Conservation (phyloP, 2,329 filamentous ascomycete species). For the Ophiostoma triangulosporum region DNA sequence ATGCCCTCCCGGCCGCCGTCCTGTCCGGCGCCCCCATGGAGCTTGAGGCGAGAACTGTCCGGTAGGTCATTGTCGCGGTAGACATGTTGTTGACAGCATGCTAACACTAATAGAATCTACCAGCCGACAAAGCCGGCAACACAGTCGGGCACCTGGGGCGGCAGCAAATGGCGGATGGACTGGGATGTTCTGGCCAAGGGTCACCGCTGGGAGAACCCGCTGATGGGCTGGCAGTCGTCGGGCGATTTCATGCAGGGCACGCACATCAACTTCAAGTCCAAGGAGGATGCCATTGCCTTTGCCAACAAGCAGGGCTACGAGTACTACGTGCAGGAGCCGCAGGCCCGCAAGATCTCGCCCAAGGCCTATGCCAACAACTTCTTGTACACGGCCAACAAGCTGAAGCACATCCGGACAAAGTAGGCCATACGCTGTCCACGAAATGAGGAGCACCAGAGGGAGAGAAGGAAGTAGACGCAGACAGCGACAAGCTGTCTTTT, state of each 20-base stretch:
- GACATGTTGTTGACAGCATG: too few relatives aligned
- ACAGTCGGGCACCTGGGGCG: slow-evolving; percentile 80
- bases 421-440: too few relatives aligned
- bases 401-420: slow-evolving; percentile 78
- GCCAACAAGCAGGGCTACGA: slow-evolving; percentile 99
- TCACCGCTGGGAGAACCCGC: slow-evolving; percentile 92
- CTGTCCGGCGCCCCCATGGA: slow-evolving; percentile 88
- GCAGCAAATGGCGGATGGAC: slow-evolving; percentile 89
- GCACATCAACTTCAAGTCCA: slow-evolving; percentile 75
- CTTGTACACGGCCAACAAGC: slow-evolving; percentile 66
- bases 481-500: background rate
- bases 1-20: slow-evolving; percentile 65
- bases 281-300: slow-evolving; percentile 89
- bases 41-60: slow-evolving; percentile 83
- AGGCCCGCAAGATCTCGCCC: slow-evolving; percentile 68
- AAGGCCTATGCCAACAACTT: slow-evolving; percentile 99
- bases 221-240: slow-evolving; percentile 98
- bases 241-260: slow-evolving; percentile 93
- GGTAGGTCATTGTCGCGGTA: too few relatives aligned
- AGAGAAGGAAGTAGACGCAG: background rate
- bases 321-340: slow-evolving; percentile 96
- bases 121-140: slow-evolving; percentile 86
- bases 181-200: slow-evolving; percentile 91
- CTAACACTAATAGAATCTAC: slow-evolving; percentile 56
- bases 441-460: too few relatives aligned